Conservation (phyloP, 805 yeast species). For the Candida arabinofermentans region DNA sequence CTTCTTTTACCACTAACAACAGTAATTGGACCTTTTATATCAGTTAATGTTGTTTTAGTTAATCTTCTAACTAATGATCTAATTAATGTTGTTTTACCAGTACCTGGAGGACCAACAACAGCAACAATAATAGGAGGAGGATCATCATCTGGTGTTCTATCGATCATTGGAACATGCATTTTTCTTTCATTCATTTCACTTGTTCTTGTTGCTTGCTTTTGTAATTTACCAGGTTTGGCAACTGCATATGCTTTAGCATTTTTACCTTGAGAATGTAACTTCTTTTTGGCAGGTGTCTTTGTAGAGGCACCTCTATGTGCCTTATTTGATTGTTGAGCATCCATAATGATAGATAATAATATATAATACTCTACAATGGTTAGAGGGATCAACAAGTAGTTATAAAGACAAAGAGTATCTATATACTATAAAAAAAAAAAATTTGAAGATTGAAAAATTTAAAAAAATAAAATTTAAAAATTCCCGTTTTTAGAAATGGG, state of each 20-base stretch:
- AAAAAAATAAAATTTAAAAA: background rate
- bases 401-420: background rate
- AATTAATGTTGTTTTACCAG: conserved; percentile 92
- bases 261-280: conserved; percentile 81
- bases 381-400: background rate
- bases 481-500: background rate
- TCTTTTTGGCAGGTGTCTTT: conserved; percentile 70
- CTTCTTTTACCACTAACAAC: conserved; percentile 94
- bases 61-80: conserved; percentile 83
- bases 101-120: conserved; percentile 98
- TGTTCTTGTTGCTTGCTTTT: conserved; percentile 76
- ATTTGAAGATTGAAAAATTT: background rate
- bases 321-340: conserved; percentile 48
- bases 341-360: conserved; percentile 12
- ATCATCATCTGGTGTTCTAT: conserved; percentile 94
- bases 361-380: too few species aligned
- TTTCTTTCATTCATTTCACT: conserved; percentile 80
- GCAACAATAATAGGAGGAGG: conserved; percentile 97
- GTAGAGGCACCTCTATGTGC: conserved; percentile 64
- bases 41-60: conserved; percentile 80
- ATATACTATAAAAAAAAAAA: background rate
- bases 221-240: conserved; percentile 80
- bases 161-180: conserved; percentile 96
- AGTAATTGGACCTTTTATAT: conserved; percentile 93
- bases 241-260: conserved; percentile 85